phyloP scores from a whole-genome alignment of 1,284 basidiomycete species.

The Ustilago trichophora region DNA sequence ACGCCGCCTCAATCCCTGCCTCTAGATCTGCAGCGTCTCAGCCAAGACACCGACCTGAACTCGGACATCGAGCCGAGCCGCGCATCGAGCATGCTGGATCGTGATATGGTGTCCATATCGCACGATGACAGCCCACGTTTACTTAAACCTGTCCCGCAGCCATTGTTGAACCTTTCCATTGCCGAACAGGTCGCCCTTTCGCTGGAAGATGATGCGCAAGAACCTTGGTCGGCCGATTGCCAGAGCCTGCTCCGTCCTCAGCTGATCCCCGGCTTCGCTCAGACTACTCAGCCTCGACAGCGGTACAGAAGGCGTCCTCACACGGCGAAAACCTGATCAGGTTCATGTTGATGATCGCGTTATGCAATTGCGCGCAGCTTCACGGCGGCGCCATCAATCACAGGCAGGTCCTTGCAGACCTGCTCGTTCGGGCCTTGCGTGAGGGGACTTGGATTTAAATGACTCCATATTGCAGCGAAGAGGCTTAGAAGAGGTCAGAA shows the following conservation, averaged over 20 bases:
- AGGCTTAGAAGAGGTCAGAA: constrained; percentile 23
- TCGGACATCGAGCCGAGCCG: constrained; percentile 18
- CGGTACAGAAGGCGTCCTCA: neutral
- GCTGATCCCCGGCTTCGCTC: neutral
- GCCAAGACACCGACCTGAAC: neutral
- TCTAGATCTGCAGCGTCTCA: no score
- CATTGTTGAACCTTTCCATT: neutral
- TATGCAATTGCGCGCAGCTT: no score
- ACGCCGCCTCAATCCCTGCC: neutral
- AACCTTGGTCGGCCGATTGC: neutral
- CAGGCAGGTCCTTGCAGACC: no score
- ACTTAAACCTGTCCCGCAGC: neutral
- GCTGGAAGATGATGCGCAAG: neutral
- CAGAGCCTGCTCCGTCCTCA: neutral
- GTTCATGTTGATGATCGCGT: no score
- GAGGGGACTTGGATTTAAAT: no score
- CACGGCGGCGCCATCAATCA: no score
- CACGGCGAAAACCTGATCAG: no score
- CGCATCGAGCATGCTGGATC: constrained; percentile 22
- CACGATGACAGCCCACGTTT: neutral
- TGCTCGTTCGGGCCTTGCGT: no score
- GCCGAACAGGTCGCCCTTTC: neutral
- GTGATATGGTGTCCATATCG: neutral
- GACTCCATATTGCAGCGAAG: no score
- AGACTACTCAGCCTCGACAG: no score